A percentile compares a stretch with the other conserved stretches of the same genome.
phyloP scores from a whole-genome alignment of 2,329 filamentous ascomycete genomes.

The Tolypocladium nubicola region DNA sequence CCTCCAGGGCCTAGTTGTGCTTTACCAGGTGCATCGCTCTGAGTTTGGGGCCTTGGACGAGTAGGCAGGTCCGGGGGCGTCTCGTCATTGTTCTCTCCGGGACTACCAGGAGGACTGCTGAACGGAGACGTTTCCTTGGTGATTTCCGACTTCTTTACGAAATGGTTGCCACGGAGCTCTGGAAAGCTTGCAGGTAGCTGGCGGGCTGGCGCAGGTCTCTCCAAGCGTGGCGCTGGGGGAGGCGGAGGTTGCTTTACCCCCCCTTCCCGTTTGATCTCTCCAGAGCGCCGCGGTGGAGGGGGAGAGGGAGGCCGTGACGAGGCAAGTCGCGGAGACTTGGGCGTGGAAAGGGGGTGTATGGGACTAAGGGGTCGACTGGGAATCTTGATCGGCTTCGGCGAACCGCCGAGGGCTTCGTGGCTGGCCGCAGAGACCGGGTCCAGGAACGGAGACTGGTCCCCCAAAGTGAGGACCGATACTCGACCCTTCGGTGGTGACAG shows the following conservation, averaged over 20 bases:
- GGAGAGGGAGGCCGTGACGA: constrained; percentile 48
- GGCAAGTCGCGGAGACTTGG: constrained; percentile 34
- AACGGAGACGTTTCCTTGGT: constrained; percentile 60
- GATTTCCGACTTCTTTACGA: constrained; percentile 9
- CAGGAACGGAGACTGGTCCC: constrained; percentile 34
- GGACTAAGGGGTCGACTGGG: constrained; percentile 47
- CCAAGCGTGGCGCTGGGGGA: constrained; percentile 69
- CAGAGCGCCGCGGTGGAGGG: constrained; percentile 53
- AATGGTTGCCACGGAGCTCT: constrained; percentile 5
- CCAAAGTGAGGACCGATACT: constrained; percentile 19
- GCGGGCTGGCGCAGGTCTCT: constrained; percentile 43
- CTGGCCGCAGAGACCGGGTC: constrained; percentile 34
- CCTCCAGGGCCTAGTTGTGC: constrained; percentile 10
- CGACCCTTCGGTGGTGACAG: constrained; percentile 52
- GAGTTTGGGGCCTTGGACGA: constrained; percentile 35
- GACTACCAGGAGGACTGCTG: constrained; percentile 71
- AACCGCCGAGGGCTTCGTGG: constrained; percentile 27
- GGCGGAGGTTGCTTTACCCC: constrained; percentile 40
- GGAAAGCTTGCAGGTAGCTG: constrained; percentile 8
- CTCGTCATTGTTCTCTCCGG: constrained; percentile 37
- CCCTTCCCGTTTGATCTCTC: constrained; percentile 41
- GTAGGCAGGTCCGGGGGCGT: constrained; percentile 37
- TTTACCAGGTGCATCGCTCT: constrained; percentile 11
- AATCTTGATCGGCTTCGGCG: constrained; percentile 38
- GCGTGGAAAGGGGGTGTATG: constrained; percentile 22